Evolutionary conservation across 2,329 filamentous ascomycete species (phyloP).

Genomic region (Microcyclospora pomicola): DNA sequence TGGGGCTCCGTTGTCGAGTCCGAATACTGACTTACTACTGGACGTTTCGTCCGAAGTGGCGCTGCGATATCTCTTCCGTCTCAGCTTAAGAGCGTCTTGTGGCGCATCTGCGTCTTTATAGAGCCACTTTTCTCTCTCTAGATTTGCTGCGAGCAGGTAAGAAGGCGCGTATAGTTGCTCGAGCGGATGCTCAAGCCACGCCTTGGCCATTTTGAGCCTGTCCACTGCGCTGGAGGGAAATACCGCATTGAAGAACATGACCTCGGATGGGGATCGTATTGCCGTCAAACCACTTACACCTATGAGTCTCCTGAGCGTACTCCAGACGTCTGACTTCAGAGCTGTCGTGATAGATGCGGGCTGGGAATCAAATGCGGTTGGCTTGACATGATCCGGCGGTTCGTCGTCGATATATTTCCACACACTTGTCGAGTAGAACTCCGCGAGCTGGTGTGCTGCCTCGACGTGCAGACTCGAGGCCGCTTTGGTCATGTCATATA

Average conservation of each 20-base stretch:
- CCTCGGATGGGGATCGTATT: slow-evolving; percentile 4
- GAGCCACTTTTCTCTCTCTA: slow-evolving; percentile 13
- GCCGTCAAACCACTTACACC: not conserved
- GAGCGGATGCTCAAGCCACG: slow-evolving; percentile 15
- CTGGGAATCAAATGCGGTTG: slow-evolving; percentile 21
- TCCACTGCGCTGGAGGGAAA: slow-evolving; percentile 14
- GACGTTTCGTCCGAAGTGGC: slow-evolving; percentile 2
- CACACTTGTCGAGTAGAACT: slow-evolving; percentile 24
- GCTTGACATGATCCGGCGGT: slow-evolving; percentile 20
- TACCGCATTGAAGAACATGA: slow-evolving; percentile 15
- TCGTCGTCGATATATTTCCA: slow-evolving; percentile 23
- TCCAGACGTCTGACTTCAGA: not conserved
- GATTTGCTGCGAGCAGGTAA: slow-evolving; percentile 12
- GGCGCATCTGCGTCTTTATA: slow-evolving; percentile 13
- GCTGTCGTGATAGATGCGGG: slow-evolving; percentile 4
- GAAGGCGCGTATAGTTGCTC: slow-evolving; percentile 15
- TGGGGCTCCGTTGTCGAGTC: too few relatives aligned
- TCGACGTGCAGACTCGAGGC: slow-evolving; percentile 26
- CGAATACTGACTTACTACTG: too few relatives aligned
- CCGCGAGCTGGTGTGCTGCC: slow-evolving; percentile 25
- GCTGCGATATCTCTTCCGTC: slow-evolving; percentile 14
- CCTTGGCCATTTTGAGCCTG: slow-evolving; percentile 13
- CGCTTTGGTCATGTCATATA: slow-evolving; percentile 32
- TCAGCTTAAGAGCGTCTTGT: slow-evolving; percentile 11
- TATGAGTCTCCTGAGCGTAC: too few relatives aligned